phyloP scores from a whole-genome alignment of 2,329 filamentous ascomycete species.

The Stachybotrys elegans region DNA sequence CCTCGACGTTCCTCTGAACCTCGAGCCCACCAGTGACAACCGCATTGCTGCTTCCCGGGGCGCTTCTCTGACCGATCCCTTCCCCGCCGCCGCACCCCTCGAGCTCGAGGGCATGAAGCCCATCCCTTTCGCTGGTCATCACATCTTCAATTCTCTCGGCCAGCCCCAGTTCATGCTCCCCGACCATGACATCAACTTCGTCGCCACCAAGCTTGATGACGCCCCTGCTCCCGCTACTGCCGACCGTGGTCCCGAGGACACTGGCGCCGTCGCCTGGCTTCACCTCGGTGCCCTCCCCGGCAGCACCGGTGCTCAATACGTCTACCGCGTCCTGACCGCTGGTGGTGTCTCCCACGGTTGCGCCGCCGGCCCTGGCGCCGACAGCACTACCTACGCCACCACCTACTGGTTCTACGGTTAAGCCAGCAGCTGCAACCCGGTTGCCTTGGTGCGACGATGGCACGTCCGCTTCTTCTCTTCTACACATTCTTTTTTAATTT shows the following conservation, averaged over 20 bases:
- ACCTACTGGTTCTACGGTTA: constrained; percentile 54
- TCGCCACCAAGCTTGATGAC: constrained; percentile 42
- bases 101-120: constrained; percentile 30
- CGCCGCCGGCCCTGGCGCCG: constrained; percentile 26
- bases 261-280: constrained; percentile 53
- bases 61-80: constrained; percentile 40
- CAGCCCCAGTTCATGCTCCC: constrained; percentile 57
- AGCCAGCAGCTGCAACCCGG: no score
- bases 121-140: constrained; percentile 52
- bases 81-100: constrained; percentile 32
- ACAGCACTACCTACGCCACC: constrained; percentile 52
- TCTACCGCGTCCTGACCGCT: constrained; percentile 52
- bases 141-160: constrained; percentile 56
- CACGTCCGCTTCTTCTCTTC: no score
- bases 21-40: constrained; percentile 22
- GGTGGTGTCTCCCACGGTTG: constrained; percentile 45
- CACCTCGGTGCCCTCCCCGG: constrained; percentile 36
- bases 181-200: constrained; percentile 28
- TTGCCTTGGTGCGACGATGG: no score
- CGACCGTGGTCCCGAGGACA: constrained; percentile 38
- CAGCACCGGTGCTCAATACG: constrained; percentile 31
- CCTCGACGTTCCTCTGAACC: constrained; percentile 43
- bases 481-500: no score
- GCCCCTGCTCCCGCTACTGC: constrained; percentile 47
- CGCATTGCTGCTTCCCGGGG: constrained; percentile 27